These are phyloP conservation scores for Monosporascus sp. DNA, from an alignment of 2,329 filamentous ascomycete species.

Conservation along the genomic window DNA sequence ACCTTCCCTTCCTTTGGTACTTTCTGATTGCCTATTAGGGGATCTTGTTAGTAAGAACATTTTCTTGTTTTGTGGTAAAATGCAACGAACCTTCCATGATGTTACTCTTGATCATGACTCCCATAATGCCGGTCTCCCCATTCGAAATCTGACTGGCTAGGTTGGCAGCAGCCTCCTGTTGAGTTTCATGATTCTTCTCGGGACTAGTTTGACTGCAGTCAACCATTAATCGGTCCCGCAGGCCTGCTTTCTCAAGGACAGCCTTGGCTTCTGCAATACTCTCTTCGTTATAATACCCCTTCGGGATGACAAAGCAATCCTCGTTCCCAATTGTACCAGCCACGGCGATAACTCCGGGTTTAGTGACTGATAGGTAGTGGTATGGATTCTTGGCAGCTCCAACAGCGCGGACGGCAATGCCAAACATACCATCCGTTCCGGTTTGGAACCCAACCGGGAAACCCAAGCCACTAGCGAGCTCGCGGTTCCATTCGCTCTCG, in stretches of 20 bases:
- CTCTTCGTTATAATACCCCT: slow-evolving; percentile 85
- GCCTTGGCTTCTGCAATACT: slow-evolving; percentile 81
- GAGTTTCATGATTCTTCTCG: slow-evolving; percentile 92
- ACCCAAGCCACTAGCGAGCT: slow-evolving; percentile 86
- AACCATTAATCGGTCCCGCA: slow-evolving; percentile 81
- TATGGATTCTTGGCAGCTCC: slow-evolving; percentile 87
- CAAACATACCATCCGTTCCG: slow-evolving; percentile 85
- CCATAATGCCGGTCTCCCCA: slow-evolving; percentile 85
- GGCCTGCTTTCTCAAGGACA: slow-evolving; percentile 67
- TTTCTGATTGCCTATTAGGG: slow-evolving; percentile 75
- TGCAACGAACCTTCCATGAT: slow-evolving; percentile 71
- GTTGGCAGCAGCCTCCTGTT: slow-evolving; percentile 82
- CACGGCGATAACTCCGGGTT: slow-evolving; percentile 91
- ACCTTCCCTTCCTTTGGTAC: slow-evolving; percentile 80
- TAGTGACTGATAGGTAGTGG: slow-evolving; percentile 95
- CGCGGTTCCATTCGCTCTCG: slow-evolving; percentile 90
- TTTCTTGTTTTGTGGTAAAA: background rate
- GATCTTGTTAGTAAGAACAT: slow-evolving; percentile 22
- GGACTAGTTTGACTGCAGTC: slow-evolving; percentile 98
- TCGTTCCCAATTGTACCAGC: slow-evolving; percentile 92
- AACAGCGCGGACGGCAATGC: slow-evolving; percentile 91
- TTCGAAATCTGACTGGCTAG: slow-evolving; percentile 79
- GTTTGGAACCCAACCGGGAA: slow-evolving; percentile 99
- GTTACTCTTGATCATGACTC: slow-evolving; percentile 98
- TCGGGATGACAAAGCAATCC: slow-evolving; percentile 93